Base-by-base conservation (phyloP, 306 rosid genomes). In the Sphenostylis stenocarpa region DNA sequence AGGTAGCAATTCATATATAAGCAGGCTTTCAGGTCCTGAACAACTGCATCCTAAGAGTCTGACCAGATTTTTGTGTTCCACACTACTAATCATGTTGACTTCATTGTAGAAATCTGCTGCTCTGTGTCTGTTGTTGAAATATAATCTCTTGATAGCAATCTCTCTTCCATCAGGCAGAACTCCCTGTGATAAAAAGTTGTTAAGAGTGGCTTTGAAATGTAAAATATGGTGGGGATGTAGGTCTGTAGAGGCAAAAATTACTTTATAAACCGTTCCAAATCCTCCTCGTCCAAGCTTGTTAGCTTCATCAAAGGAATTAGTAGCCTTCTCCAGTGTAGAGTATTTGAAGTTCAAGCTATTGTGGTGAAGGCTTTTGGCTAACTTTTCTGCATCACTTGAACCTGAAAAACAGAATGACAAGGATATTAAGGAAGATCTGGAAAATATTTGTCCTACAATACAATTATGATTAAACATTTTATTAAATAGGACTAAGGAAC, bases 241-340 rank as follows among this genome's bases (percentile, higher is more conserved):
- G 74, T 62, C 20, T 67, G 73, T 72, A 58, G 73, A 28, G 38
- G 20, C 24, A 23, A 73, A 11, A 38, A 21, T 16, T 80, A 92
- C 97, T 86, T 86, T 92, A 55, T 92, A 92, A 72, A 92, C 96
- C 29, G 96, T 72, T 76, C 93, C 97, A 58, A 90, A 92, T 26
- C 97, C 97, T 80, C 97, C 97, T 75, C 88, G 97, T 31, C 97
- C 96, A 16, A 92, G 88, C 85, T 81, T 92, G 87, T 90, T 87
- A 17, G 76, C 77, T 3, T 67, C 69, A 63, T 75, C 70, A 53
- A 92, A 92, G 11, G 89, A 84, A 13, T 67, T 80, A 1, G 97
- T 90, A 21, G 97, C 96, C 83, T 83, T 90, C 75, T 85, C 97
- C 48, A 92, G 79, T 20, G 87, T 81, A 4, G 97, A 87, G 82